Evolutionary conservation across 2,329 filamentous ascomycete genomes (phyloP), one percentile per base, ranked within the genome.

Genomic region (Hymenoscyphus salicellus): DNA sequence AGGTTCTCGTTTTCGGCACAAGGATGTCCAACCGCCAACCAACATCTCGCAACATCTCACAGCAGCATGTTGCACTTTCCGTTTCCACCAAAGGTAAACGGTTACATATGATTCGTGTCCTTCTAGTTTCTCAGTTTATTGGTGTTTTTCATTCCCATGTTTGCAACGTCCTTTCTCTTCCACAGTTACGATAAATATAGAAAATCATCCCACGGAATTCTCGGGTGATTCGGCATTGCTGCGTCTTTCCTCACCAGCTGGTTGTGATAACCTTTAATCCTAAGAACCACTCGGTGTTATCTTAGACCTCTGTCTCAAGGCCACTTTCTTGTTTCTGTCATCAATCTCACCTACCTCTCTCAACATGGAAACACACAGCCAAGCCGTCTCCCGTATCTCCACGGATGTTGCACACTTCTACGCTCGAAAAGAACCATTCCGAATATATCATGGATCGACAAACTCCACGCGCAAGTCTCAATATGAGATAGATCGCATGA

Each of bases 391-490:
- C 28, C 28, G 26, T 1, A 70, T 73, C 49, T 61, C 69, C 33
- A 55, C 64, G 2, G 60, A 46, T 17, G 61, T 72, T 14, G 46
- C 49, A 20, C 61, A 61, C 2, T 73, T 73, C 52, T 66, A 70
- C 62, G 49, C 63, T 36, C 68, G 63, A 23, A 64, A 70, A 61
- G 66, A 67, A 20, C 66, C 69, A 32, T 85, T 84, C 69, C 77
- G 82, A 20, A 80, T 85, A 63, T 85, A 83, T 70, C 83, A 86
- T 77, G 83, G 83, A 56, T 82, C 79, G 4, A 86, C 83, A 11
- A 83, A 84, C 61, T 82, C 79, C 58, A 85, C 83, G 5, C 76
- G 82, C 5, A 63, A 66, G 33, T 67, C 67, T 6, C 75, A 78
- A 56, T 68, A 64, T 46, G 63, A 70, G 26, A 62, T 65, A 26